Evolutionary conservation across 305 asterid species (phyloP), one percentile per base, ranked within the genome.

Genomic region (Striga hermonthica): DNA sequence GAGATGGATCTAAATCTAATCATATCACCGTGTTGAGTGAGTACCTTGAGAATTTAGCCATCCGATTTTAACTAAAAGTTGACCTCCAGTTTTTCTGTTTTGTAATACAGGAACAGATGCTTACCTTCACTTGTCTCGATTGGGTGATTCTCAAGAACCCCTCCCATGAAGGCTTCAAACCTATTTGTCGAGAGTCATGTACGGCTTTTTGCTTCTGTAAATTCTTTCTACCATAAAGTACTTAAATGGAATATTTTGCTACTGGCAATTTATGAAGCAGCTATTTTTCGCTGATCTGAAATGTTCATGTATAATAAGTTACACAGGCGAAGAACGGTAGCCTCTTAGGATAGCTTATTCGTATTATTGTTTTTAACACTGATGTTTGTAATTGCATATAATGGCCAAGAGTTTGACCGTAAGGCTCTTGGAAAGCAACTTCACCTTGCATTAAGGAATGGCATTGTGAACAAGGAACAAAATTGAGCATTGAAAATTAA

Each of bases 91-190:
- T 1, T 56, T 50, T 65, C 22, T 22, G n/a, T 37, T 36, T 62
- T 22, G 35, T 55, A 9, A 54, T 70, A 55, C 82, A 88, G 96
- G 96, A 48, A 89, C 96, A 49, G 96, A 89, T 80, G 96, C 96
- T 12, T 89, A 89, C 59, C 92, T 89, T 68, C 95, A 86, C 68
- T 72, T 89, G 78, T 89, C 96, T 34, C 83, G 95, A 72, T 70
- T 89, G 81, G 95, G 96, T 57, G 96, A 89, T 81, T 86, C 96
- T 8, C 92, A 89, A 66, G 95, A 89, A 79, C 95, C 96, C 37
- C 69, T 89, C 64, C 90, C 96, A 35, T 89, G 82, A 87, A 58
- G 50, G 63, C 64, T 4, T 52, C 35, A 52, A 56, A 57, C 35
- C 34, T 50, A 22, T 22, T 41, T 36, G 41, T 73, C 57, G 35